Conservation (phyloP, 805 yeast genomes). For the Naumovozyma baii region DNA sequence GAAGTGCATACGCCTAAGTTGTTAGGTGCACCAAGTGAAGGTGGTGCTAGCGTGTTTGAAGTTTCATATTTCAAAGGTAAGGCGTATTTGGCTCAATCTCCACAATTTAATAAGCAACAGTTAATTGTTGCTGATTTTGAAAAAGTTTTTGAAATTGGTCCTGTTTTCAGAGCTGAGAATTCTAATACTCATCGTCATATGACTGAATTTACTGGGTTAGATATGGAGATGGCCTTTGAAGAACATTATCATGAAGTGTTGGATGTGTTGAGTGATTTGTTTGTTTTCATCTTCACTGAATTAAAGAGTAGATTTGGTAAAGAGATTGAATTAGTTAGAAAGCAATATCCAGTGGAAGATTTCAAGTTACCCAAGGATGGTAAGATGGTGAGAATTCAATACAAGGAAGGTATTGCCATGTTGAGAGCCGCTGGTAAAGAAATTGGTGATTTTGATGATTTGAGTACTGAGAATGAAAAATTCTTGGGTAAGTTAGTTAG, state of each 20-base stretch:
- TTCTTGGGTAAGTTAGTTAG: slow-evolving; percentile 83
- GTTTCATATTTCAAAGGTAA: slow-evolving; percentile 77
- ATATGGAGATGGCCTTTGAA: slow-evolving; percentile 95
- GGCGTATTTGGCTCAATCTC: slow-evolving; percentile 95
- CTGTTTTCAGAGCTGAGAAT: slow-evolving; percentile 98
- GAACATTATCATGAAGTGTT: slow-evolving; percentile 93
- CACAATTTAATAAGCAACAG: slow-evolving; percentile 96
- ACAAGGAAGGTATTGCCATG: slow-evolving; percentile 83
- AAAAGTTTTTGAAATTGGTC: slow-evolving; percentile 90
- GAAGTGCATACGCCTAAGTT: slow-evolving; percentile 96
- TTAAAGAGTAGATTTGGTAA: slow-evolving; percentile 67
- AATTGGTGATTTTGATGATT: slow-evolving; percentile 69
- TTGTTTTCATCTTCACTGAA: slow-evolving; percentile 79
- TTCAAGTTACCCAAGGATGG: slow-evolving; percentile 90
- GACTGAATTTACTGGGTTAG: slow-evolving; percentile 97
- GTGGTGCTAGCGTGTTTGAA: slow-evolving; percentile 95
- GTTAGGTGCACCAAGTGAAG: slow-evolving; percentile 92
- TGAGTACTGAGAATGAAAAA: slow-evolving; percentile 90
- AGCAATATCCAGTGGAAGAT: slow-evolving; percentile 95
- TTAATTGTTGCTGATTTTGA: slow-evolving; percentile 97
- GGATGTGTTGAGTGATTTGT: slow-evolving; percentile 55
- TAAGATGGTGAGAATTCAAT: slow-evolving; percentile 82
- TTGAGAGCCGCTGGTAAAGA: slow-evolving; percentile 83
- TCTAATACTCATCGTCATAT: slow-evolving; percentile 98
- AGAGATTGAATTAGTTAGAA: slow-evolving; percentile 84